A percentile compares a stretch with the other conserved stretches of the same genome.
Conservation (phyloP, 176 grass and related monocot genomes). For the Otatea glauca region DNA sequence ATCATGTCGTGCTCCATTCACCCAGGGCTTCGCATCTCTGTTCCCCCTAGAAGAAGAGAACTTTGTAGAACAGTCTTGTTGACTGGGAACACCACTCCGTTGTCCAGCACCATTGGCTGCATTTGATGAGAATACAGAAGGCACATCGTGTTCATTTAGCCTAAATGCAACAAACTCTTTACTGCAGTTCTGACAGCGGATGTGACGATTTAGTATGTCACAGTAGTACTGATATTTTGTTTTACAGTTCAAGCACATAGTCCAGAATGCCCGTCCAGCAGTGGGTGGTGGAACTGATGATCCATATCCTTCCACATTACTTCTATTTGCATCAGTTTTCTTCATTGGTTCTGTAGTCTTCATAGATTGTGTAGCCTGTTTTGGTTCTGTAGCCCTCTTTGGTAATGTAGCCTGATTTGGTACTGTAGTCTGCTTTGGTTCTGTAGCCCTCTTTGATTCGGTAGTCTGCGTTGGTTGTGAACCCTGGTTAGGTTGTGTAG, state of each 20-base stretch:
- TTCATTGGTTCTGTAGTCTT: constrained; percentile 24
- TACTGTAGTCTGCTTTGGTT: not conserved
- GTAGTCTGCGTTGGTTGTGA: not conserved
- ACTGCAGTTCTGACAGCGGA: constrained; percentile 63
- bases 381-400: not conserved
- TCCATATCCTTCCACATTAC: constrained; percentile 33
- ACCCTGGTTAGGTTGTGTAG: not conserved
- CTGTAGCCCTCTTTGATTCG: not conserved
- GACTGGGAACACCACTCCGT: constrained; percentile 40
- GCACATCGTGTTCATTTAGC: constrained; percentile 39
- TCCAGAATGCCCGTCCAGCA: constrained; percentile 64
- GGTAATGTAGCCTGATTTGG: constrained; percentile 23
- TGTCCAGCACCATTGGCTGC: constrained; percentile 39
- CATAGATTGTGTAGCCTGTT: constrained; percentile 3
- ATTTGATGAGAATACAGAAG: constrained; percentile 37
- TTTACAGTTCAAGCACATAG: constrained; percentile 57
- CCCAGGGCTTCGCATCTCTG: constrained; percentile 15
- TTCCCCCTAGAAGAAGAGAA: constrained; percentile 40
- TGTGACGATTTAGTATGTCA: constrained; percentile 41
- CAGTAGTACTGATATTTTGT: constrained; percentile 62
- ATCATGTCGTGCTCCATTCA: constrained; percentile 19
- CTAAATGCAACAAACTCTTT: constrained; percentile 55
- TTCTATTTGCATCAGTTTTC: constrained; percentile 38
- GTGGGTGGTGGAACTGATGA: constrained; percentile 45
- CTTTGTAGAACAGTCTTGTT: constrained; percentile 28